Evolutionary conservation across 2,329 filamentous ascomycete genomes (phyloP).

Genomic region (Venturia oleaginea): DNA sequence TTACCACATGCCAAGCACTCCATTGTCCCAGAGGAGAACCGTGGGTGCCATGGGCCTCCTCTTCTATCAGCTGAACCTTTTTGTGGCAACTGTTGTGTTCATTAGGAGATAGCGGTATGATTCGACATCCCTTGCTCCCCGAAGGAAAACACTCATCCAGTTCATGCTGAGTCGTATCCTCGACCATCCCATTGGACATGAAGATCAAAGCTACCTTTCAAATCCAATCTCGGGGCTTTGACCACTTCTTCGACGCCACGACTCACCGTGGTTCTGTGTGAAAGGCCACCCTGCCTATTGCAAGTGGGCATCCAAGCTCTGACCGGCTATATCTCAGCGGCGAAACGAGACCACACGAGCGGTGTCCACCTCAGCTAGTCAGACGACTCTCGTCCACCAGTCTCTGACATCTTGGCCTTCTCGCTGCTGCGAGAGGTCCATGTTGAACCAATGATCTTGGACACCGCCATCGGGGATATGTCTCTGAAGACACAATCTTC

Average conservation of each 20-base stretch:
- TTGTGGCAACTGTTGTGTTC: background rate
- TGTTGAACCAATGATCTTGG: background rate
- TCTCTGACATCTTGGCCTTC: background rate
- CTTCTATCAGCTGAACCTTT: background rate
- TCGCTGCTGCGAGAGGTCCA: background rate
- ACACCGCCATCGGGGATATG: background rate
- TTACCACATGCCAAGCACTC: background rate
- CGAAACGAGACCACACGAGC: background rate
- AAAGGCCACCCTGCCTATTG: background rate
- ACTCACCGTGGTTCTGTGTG: background rate
- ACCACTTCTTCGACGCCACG: background rate
- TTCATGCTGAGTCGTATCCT: background rate
- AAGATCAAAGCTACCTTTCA: background rate
- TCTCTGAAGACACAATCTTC: background rate
- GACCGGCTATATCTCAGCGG: background rate
- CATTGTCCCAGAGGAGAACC: too few species aligned
- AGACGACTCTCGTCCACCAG: background rate
- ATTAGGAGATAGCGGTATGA: background rate
- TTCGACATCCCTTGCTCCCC: background rate
- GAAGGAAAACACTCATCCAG: background rate
- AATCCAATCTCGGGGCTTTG: background rate
- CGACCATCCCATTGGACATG: background rate
- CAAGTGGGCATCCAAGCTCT: background rate
- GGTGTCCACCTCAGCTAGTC: background rate
- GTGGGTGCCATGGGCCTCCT: background rate